Evolutionary conservation across 768 basidiomycete genomes (phyloP).

Genomic region (Suillus ampliporus): DNA sequence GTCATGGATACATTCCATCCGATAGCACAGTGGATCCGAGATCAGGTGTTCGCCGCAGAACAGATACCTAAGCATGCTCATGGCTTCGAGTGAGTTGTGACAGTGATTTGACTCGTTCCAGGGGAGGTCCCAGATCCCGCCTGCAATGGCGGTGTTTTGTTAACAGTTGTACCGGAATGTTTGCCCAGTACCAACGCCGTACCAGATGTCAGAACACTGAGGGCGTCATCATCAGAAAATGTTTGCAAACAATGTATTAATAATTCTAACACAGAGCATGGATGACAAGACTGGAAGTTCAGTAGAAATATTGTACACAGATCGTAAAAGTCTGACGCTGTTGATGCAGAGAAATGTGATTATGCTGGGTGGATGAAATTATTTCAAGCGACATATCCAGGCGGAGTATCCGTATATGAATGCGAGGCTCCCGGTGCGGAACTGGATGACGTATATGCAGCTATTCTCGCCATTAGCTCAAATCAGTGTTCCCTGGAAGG

Average conservation of each 20-base stretch:
- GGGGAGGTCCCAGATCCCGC: too few relatives aligned
- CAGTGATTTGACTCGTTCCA: not conserved
- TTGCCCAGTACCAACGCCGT: too few relatives aligned
- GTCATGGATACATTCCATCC: not conserved
- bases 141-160: not conserved
- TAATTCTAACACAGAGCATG: not conserved
- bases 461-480: conserved; percentile 16
- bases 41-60: not conserved
- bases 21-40: not conserved
- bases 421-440: conserved; percentile 20
- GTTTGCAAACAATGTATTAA: not conserved
- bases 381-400: conserved; percentile 34
- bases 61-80: not conserved
- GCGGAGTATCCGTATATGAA: conserved; percentile 33
- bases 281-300: not conserved
- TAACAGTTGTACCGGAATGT: too few relatives aligned
- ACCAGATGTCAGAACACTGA: too few relatives aligned
- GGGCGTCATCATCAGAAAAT: not conserved
- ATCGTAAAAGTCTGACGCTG: not conserved
- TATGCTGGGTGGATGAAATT: not conserved
- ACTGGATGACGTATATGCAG: conserved; percentile 35
- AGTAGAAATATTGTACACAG: not conserved
- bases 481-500: not conserved
- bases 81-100: not conserved
- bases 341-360: conserved; percentile 9